Evolutionary conservation across 1,284 basidiomycete genomes (phyloP), one percentile per base, ranked within the genome.

Genomic region (Leccinum subrobustum): DNA sequence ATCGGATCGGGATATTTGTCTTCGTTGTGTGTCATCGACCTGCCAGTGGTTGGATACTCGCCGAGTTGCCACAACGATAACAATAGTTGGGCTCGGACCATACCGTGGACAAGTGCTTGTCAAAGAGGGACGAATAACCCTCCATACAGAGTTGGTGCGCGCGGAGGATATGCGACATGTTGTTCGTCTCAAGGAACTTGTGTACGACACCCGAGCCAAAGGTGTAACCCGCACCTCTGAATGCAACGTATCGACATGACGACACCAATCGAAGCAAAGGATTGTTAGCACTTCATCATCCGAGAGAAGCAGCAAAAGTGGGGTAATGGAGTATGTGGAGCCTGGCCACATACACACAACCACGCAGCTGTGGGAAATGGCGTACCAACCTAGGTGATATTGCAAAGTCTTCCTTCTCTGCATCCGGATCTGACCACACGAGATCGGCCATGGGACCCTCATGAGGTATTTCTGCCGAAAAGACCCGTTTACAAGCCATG

Each of bases 381-480:
- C 50, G 54, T 35, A 76, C 85, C 61, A 64, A 95, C 94, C 96
- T 86, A 55, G 97, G 96, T 60, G 95, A 97, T 76, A 99, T 98
- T 47, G 96, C 96, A 75, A 98, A 99, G 72, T 99, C 97, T 75
- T 98, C 96, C 75, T 98, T 98, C 75, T 98, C 96, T 51, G 95
- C 89, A 79, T 99, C 97, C 33, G 97, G 97, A 82, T 99, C 97
- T 51, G 95, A 98, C 97, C 97, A 99, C 2, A 99, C 97, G 25
- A 99, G 83, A 81, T 99, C 97, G n/a, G 96, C 96, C 95, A 99
- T 99, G 4, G 97, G 96, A 1, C 97, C 97, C 78, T 99, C 97
- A 72, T 99, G 97, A 48, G 97, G 97, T 63, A 99, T 98, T 81
- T 99, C 97, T 93, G 73, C 54, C 58, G 59, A 64, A 53, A 20